phyloP scores from a whole-genome alignment of 768 basidiomycete species.

The Russula virescens region DNA sequence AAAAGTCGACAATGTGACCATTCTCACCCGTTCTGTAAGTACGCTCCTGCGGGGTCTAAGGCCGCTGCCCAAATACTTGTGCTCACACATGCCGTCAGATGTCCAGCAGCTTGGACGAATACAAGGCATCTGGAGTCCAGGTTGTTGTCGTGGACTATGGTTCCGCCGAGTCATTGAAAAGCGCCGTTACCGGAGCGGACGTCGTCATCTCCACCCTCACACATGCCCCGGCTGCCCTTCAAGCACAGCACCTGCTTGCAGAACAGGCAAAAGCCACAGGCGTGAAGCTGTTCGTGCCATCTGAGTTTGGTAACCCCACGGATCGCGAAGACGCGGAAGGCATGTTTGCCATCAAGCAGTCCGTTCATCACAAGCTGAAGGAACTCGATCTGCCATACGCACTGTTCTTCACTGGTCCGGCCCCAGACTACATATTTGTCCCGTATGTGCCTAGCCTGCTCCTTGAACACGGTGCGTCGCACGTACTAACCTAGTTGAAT shows the following conservation, averaged over 20 bases:
- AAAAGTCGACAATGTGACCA: constrained; percentile 7
- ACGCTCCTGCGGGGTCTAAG: not conserved
- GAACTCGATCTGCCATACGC: constrained; percentile 24
- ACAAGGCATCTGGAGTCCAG: constrained; percentile 10
- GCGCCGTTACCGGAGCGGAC: constrained; percentile 9
- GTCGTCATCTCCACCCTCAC: constrained; percentile 16
- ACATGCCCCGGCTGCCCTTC: constrained; percentile 4
- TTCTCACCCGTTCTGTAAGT: constrained; percentile 12
- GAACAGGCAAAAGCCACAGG: constrained; percentile 30
- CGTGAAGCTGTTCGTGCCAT: constrained; percentile 32
- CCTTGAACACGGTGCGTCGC: not conserved
- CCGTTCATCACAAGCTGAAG: constrained; percentile 17
- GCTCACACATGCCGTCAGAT: not conserved
- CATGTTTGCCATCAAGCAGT: constrained; percentile 9
- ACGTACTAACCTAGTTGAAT: not conserved
- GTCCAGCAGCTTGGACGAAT: constrained; percentile 1
- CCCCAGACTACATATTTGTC: constrained; percentile 8
- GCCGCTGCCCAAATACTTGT: too few relatives aligned
- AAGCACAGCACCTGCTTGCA: constrained; percentile 26
- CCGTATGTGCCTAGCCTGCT: constrained; percentile 3
- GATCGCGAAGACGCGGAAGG: constrained; percentile 2
- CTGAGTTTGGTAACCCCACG: constrained; percentile 27
- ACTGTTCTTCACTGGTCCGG: constrained; percentile 22
- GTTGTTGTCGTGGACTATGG: constrained; percentile 16
- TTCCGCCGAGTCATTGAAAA: constrained; percentile 11